Conservation (phyloP, 768 basidiomycete genomes). For the Boletus speciosus region DNA sequence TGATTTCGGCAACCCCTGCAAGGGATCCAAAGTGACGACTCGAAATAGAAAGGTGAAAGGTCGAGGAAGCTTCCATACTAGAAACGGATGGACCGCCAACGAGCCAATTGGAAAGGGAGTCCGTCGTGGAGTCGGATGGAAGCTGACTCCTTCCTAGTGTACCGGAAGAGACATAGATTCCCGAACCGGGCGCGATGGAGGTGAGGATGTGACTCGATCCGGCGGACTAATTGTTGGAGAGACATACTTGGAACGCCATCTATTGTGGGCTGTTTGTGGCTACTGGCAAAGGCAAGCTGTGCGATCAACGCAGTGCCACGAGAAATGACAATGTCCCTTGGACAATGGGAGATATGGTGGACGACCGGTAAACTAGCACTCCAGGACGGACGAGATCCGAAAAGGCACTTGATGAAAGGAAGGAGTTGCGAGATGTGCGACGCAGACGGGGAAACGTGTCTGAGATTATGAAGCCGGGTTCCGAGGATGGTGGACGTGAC, state of each 20-base stretch:
- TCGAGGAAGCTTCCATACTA: constrained; percentile 13
- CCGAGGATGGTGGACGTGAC: constrained; percentile 2
- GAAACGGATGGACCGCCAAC: constrained; percentile 4
- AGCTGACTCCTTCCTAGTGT: neutral
- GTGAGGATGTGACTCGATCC: neutral
- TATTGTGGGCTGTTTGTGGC: neutral
- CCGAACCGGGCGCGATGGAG: constrained; percentile 4
- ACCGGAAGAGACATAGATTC: constrained; percentile 1
- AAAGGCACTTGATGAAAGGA: neutral
- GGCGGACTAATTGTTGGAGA: constrained; percentile 5
- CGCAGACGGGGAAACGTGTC: constrained; percentile 1
- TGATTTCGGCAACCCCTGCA: neutral
- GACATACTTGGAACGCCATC: neutral
- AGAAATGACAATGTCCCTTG: neutral
- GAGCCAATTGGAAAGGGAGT: neutral
- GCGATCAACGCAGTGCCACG: neutral
- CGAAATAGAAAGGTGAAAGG: constrained; percentile 16
- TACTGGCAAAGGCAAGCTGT: neutral
- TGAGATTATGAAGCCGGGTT: neutral
- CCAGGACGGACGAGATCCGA: constrained; percentile 7
- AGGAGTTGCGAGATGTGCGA: constrained; percentile 2
- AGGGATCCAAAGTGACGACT: constrained; percentile 6
- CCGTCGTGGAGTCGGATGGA: constrained; percentile 10
- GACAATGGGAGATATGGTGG: constrained; percentile 11
- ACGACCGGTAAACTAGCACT: neutral